Conservation (phyloP, 768 basidiomycete species). For the Pleurotus tuber-regium region DNA sequence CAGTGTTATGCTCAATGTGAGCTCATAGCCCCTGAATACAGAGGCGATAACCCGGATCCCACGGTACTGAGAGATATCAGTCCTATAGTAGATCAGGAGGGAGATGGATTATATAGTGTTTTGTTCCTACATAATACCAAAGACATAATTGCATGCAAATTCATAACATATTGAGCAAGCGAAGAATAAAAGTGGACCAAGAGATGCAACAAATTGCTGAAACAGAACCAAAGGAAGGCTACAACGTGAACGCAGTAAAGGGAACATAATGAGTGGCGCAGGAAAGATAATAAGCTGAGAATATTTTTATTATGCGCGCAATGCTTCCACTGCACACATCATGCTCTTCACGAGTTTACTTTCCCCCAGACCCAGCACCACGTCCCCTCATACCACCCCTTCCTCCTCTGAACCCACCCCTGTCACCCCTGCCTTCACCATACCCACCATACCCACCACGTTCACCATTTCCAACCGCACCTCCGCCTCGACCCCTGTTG, state of each 20-base stretch:
- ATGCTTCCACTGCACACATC: neutral
- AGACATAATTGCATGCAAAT: constrained; percentile 7
- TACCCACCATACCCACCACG: constrained; percentile 43
- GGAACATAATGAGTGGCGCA: neutral
- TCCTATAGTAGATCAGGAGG: too few relatives aligned
- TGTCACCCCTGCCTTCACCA: constrained; percentile 30
- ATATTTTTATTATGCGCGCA: neutral
- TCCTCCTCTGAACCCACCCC: constrained; percentile 26
- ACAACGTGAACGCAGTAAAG: neutral
- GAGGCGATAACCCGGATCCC: too few relatives aligned
- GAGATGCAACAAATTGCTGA: neutral
- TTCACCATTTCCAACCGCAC: constrained; percentile 52
- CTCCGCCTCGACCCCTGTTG: constrained; percentile 56
- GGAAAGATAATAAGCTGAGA: neutral
- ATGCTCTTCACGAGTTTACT: constrained; percentile 12
- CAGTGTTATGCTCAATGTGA: too few relatives aligned
- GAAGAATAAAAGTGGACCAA: neutral
- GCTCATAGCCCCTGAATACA: too few relatives aligned
- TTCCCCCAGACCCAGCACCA: constrained; percentile 15
- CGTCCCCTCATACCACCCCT: constrained; percentile 20
- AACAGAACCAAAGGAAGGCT: neutral
- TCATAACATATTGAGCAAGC: constrained; percentile 8
- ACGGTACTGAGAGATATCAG: too few relatives aligned
- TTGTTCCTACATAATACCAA: constrained; percentile 9
- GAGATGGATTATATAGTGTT: constrained; percentile 4